Evolutionary conservation across 2,329 filamentous ascomycete genomes (phyloP).

Genomic region (Colletotrichum graminicola): DNA sequence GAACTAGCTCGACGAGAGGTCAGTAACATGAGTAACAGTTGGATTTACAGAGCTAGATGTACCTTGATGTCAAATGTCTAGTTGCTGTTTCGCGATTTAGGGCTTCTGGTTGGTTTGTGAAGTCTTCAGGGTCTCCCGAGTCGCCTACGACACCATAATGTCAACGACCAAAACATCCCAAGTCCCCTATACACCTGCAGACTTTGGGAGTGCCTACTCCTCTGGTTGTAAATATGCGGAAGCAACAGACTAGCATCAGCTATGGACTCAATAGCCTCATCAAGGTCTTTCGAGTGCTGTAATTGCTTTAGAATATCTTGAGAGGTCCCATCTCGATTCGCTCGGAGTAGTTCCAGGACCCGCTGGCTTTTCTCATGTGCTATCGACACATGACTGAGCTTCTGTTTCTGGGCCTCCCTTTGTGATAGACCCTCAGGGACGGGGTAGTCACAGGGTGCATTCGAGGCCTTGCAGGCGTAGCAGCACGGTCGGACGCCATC

Average conservation of each 20-base stretch:
- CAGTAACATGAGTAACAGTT: neutral
- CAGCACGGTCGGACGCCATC: slow-evolving; percentile 23
- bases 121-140: neutral
- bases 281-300: slow-evolving; percentile 8
- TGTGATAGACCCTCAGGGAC: slow-evolving; percentile 30
- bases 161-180: neutral
- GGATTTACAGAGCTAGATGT: neutral
- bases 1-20: neutral
- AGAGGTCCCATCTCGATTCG: slow-evolving; percentile 12
- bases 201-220: neutral
- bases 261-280: slow-evolving; percentile 24
- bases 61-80: neutral
- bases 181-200: neutral
- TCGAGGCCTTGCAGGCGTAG: neutral
- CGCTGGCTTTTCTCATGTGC: slow-evolving; percentile 28
- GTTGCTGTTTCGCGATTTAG: neutral
- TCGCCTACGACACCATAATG: neutral
- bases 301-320: slow-evolving; percentile 23
- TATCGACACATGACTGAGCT: slow-evolving; percentile 11
- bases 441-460: slow-evolving; percentile 20
- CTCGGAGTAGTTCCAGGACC: slow-evolving; percentile 20
- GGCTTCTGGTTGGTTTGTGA: neutral
- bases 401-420: slow-evolving; percentile 23
- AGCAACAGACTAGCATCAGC: slow-evolving; percentile 20
- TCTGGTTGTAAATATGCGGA: neutral